Conservation (phyloP, 495 filamentous ascomycete genomes). For the Tuber aestivum region DNA sequence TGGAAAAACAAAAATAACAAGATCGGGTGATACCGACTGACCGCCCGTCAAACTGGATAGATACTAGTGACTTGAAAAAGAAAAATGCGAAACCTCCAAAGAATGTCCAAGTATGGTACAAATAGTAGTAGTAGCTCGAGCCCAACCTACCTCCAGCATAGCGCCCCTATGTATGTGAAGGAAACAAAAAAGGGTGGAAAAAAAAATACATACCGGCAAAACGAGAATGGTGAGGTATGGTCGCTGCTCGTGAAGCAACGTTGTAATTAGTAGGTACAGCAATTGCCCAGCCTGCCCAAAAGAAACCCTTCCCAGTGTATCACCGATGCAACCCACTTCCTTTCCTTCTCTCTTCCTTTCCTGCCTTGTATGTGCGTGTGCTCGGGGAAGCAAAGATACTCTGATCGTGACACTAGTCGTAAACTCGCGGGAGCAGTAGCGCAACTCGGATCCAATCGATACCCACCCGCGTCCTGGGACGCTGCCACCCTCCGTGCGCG, state of each 20-base stretch:
- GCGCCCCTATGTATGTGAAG: constrained; percentile 11
- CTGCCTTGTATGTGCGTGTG: not conserved
- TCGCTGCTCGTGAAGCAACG: not conserved
- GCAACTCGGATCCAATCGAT: constrained; percentile 5
- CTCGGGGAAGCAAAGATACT: constrained; percentile 4
- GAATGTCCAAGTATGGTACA: constrained; percentile 11
- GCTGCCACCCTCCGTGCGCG: constrained; percentile 8
- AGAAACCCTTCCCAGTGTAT: not conserved
- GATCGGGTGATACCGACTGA: constrained; percentile 20
- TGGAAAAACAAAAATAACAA: constrained; percentile 16
- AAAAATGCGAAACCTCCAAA: constrained; percentile 12
- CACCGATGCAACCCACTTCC: not conserved
- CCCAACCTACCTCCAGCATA: not conserved
- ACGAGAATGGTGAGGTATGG: not conserved
- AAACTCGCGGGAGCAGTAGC: constrained; percentile 4
- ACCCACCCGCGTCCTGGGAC: constrained; percentile 14
- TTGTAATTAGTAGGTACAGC: not conserved
- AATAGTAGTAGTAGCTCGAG: not conserved
- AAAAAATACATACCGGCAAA: constrained; percentile 10
- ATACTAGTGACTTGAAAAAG: not conserved
- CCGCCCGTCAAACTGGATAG: constrained; percentile 15
- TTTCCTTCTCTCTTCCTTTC: constrained; percentile 1
- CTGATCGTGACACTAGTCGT: not conserved
- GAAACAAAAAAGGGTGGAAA: constrained; percentile 18
- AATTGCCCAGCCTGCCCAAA: not conserved